Base-by-base conservation (phyloP, 305 asterid species). In the Andrographis paniculata region DNA sequence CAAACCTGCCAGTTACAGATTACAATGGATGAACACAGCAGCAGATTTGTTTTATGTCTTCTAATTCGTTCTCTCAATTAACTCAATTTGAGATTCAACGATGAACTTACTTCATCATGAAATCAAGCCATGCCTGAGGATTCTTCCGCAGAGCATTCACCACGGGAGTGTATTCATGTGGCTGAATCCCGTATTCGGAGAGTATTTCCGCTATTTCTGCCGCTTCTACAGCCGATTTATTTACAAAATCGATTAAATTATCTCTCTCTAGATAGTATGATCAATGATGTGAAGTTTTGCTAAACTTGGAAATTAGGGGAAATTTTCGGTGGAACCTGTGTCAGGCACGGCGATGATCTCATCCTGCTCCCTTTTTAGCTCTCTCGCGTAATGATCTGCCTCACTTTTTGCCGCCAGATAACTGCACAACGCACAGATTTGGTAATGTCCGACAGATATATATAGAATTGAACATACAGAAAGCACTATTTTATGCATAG, bases 191-290 rank as follows among this genome's bases (percentile, higher is more conserved):
- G 46, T 74, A 89, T 12, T 71, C 81, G 11, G 95, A 55, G 63
- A 89, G 58, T 60, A 89, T 89, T 56, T 89, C 98, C n/a, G 92
- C 94, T 5, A 89, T 75, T 84, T 89, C 98, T 0, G 98, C 95
- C 13, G 98, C 98, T 50, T 89, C 98, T 89, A 87, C 76, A 71
- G 23, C 38, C 8, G 12, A 7, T 33, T 33, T 33, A 2, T 33
- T 33, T 33, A 0, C 10, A 6, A 27, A 5, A 27, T 27, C 10
- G 9, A 27, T 5, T 5, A 27, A 27, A 27, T 27, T 27, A 27
- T n/a, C n/a, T n/a, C n/a, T n/a, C n/a, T n/a, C n/a, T n/a, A n/a
- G n/a, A n/a, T n/a, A n/a, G n/a, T n/a, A n/a, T n/a, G n/a, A n/a
- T n/a, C n/a, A n/a, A n/a, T n/a, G n/a, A n/a, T n/a, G n/a, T n/a